Evolutionary conservation across 768 basidiomycete species (phyloP).

Genomic region (Clitopilus hobsonii): DNA sequence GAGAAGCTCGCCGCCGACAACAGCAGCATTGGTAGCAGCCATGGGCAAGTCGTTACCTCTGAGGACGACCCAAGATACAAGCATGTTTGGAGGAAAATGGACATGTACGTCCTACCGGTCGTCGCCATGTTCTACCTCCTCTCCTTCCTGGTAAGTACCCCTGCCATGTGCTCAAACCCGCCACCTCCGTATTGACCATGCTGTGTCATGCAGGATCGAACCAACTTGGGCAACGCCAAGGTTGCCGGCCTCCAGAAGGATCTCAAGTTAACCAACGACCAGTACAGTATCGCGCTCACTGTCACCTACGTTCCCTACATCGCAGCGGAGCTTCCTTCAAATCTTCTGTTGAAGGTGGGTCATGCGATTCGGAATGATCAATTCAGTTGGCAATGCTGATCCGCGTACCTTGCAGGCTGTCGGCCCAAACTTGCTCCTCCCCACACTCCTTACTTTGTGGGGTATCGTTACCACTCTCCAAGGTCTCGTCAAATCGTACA

Average conservation of each 20-base stretch:
- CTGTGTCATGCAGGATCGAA: slow-evolving; percentile 33
- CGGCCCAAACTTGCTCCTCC: slow-evolving; percentile 55
- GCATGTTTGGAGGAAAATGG: slow-evolving; percentile 29
- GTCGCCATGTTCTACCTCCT: slow-evolving; percentile 32
- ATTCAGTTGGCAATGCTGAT: slow-evolving; percentile 1
- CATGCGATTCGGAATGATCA: neutral
- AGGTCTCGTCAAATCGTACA: slow-evolving; percentile 48
- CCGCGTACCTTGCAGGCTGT: slow-evolving; percentile 27
- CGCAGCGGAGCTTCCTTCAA: slow-evolving; percentile 53
- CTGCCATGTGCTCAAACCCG: neutral
- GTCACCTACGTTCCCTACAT: slow-evolving; percentile 51
- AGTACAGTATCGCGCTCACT: slow-evolving; percentile 46
- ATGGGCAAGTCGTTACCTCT: slow-evolving; percentile 2
- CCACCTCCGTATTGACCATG: neutral
- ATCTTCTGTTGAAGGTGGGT: slow-evolving; percentile 47
- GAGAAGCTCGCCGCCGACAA: slow-evolving; percentile 24
- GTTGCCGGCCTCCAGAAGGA: slow-evolving; percentile 54
- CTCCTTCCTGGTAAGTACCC: slow-evolving; percentile 28
- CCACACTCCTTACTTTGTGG: slow-evolving; percentile 61
- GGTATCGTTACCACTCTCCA: slow-evolving; percentile 63
- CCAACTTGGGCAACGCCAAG: slow-evolving; percentile 54
- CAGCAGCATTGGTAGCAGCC: slow-evolving; percentile 15
- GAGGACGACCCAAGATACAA: slow-evolving; percentile 27
- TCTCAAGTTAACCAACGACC: slow-evolving; percentile 39
- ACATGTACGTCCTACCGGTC: slow-evolving; percentile 29